A percentile compares a stretch with the other conserved stretches of the same genome.
Evolutionary conservation across 768 basidiomycete genomes (phyloP).

Genomic region (Rubroboletus pulcherrimus): DNA sequence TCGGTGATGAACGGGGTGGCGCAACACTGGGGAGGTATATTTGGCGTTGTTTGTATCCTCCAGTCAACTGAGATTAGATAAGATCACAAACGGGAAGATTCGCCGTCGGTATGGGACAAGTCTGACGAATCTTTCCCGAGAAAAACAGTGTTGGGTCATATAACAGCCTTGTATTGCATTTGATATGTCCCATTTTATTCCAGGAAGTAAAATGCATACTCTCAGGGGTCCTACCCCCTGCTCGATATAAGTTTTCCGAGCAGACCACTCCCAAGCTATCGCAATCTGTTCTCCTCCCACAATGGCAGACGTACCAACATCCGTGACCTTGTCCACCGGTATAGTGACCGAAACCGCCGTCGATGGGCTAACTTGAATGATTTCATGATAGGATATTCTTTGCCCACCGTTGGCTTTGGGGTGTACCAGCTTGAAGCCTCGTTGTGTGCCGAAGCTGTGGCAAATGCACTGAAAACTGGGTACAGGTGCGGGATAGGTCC

Average conservation of each 20-base stretch:
- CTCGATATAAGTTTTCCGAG: neutral
- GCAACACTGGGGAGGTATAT: slow-evolving; percentile 1
- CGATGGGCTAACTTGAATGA: neutral
- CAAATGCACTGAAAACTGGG: slow-evolving; percentile 20
- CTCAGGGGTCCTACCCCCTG: neutral
- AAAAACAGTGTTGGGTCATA: neutral
- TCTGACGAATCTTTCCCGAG: neutral
- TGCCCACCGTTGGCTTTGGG: slow-evolving; percentile 28
- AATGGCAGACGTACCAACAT: slow-evolving; percentile 7
- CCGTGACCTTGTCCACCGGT: slow-evolving; percentile 12
- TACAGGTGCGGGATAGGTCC: slow-evolving; percentile 19
- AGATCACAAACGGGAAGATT: neutral
- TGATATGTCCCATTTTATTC: neutral
- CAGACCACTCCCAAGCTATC: neutral
- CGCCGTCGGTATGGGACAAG: neutral
- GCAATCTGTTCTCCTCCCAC: neutral
- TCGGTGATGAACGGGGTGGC: neutral
- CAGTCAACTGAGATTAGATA: neutral
- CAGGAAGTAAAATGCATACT: neutral
- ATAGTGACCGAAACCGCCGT: neutral
- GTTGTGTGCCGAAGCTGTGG: slow-evolving; percentile 14
- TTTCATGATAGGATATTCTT: slow-evolving; percentile 13
- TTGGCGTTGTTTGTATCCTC: slow-evolving; percentile 19
- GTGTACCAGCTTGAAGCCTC: slow-evolving; percentile 17
- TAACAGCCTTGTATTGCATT: neutral